Evolutionary conservation across 805 yeast genomes (phyloP), one percentile per base, ranked within the genome.

Genomic region (Peterozyma xylosa): DNA sequence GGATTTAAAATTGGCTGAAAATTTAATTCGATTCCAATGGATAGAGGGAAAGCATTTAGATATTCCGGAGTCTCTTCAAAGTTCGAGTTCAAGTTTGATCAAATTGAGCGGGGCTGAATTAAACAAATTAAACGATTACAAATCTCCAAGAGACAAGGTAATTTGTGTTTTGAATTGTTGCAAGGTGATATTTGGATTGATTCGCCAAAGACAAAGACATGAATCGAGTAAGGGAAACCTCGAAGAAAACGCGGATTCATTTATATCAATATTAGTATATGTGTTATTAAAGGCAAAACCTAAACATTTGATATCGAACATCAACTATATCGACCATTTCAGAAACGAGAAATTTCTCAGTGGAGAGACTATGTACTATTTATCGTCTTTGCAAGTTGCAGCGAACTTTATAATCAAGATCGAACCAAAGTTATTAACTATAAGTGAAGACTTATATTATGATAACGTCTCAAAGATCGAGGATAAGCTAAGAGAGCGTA

Each of bases 71-170:
- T 64, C 73, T 54, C 56, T 60, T 37, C 63, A 78, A 17, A 64
- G 72, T 16, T 61, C 65, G 40, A 69, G 78, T 3, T 66, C 70
- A 17, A 70, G 73, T 18, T 90, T 79, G 60, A 73, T 79, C 52
- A 70, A 59, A 53, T 70, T 84, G 45, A 93, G 97, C 0, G 73
- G 81, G 1, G 68, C 67, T 11, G 98, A 93, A 61, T 69, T 93
- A 40, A 68, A 71, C 49, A 88, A 88, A 53, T 80, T 93, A 55
- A 84, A 85, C 60, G 72, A 77, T 42, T 95, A 84, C 59, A 76
- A 95, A 53, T 91, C 98, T 0, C 99, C 99, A 13, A 70, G 99
- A 42, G 99, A 95, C 58, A 93, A 93, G 57, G 79, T 88, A 49
- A 87, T 93, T 34, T 93, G 98, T 59, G 71, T 93, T 2, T 70